These are phyloP conservation scores for Mucor lusitanicus DNA, from an alignment of 371 early-diverging fungal genomes.

Conservation along the genomic window DNA sequence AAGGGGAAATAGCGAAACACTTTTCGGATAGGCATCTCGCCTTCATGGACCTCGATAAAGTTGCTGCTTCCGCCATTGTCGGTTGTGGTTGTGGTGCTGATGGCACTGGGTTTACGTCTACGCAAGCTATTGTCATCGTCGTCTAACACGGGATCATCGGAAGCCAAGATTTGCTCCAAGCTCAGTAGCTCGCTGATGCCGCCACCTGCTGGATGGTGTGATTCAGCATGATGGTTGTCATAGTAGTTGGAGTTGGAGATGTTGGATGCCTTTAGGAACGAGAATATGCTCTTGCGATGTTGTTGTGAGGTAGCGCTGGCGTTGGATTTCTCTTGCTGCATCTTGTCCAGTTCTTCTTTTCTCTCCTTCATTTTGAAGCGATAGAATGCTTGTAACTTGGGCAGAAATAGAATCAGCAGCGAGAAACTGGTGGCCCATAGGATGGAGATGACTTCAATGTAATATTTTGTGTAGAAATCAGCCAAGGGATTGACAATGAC, in stretches of 20 bases:
- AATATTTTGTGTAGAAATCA: conserved; percentile 58
- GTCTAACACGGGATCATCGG: conserved; percentile 27
- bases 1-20: conserved; percentile 58
- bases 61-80: conserved; percentile 4
- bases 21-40: conserved; percentile 54
- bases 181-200: conserved; percentile 27
- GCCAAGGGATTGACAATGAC: conserved; percentile 50
- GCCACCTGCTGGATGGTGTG: background rate
- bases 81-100: conserved; percentile 4
- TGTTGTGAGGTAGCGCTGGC: background rate
- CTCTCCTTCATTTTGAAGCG: conserved; percentile 18
- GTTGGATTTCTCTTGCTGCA: conserved; percentile 5
- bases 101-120: conserved; percentile 14
- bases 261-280: conserved; percentile 10
- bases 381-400: conserved; percentile 51
- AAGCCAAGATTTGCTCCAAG: conserved; percentile 33
- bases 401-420: conserved; percentile 55
- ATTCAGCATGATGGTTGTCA: background rate
- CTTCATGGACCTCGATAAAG: conserved; percentile 45
- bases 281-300: conserved; percentile 11
- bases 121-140: conserved; percentile 2
- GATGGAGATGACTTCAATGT: conserved; percentile 50
- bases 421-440: conserved; percentile 62
- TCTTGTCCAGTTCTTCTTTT: background rate
- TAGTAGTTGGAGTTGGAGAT: background rate